These are phyloP conservation scores for Aspergillus quadrilineatus DNA, from an alignment of 2,329 filamentous ascomycete species.

Conservation along the genomic window DNA sequence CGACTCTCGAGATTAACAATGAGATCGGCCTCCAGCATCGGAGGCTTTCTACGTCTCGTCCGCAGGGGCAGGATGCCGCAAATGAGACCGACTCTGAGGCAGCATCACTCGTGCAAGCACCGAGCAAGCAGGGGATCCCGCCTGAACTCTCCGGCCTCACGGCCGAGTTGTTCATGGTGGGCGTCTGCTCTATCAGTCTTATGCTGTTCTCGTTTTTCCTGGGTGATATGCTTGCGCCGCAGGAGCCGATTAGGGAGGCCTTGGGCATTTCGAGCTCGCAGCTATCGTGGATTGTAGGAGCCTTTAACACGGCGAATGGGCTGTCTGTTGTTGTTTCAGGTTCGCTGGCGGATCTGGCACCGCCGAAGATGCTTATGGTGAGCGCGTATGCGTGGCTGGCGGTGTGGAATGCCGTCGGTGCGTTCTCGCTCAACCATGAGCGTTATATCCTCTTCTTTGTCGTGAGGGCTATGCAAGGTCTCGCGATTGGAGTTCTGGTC, in stretches of 20 bases:
- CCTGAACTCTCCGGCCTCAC: conserved; percentile 42
- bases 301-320: conserved; percentile 44
- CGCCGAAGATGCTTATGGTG: conserved; percentile 44
- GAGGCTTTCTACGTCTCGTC: conserved; percentile 18
- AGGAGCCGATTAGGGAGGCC: conserved; percentile 37
- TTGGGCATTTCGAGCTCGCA: conserved; percentile 42
- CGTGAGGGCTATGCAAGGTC: conserved; percentile 45
- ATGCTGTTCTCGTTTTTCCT: conserved; percentile 46
- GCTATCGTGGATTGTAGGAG: conserved; percentile 46
- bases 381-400: conserved; percentile 45
- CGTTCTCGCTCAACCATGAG: conserved; percentile 37
- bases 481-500: conserved; percentile 51
- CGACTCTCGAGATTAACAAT: conserved; percentile 3
- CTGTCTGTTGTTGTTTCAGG: conserved; percentile 45
- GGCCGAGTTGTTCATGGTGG: conserved; percentile 42
- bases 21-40: conserved; percentile 14
- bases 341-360: conserved; percentile 39
- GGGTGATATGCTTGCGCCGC: conserved; percentile 44
- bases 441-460: conserved; percentile 36
- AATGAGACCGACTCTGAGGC: background rate
- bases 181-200: conserved; percentile 45
- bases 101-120: conserved; percentile 9
- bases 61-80: background rate
- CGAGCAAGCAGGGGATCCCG: conserved; percentile 34
- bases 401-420: conserved; percentile 42